phyloP scores from a whole-genome alignment of 805 yeast species.

The Candida oleophila region DNA sequence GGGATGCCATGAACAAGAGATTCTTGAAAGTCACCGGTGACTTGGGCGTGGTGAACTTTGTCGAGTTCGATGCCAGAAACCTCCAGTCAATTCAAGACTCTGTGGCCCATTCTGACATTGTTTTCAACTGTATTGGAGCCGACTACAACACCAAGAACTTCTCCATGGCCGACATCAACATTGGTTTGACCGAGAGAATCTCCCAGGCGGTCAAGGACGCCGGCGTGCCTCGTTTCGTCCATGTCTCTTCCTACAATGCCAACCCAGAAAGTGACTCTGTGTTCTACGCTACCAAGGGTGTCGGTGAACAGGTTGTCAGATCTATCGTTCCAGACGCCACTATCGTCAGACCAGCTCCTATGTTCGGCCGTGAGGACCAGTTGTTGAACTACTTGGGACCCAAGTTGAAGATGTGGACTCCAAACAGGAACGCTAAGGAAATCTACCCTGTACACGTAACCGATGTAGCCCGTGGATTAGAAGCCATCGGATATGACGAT shows the following conservation, averaged over 20 bases:
- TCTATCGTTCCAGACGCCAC: conserved; percentile 73
- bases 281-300: conserved; percentile 77
- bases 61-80: conserved; percentile 82
- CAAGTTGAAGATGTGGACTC: conserved; percentile 59
- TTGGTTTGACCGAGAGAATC: conserved; percentile 75
- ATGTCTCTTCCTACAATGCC: conserved; percentile 80
- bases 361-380: conserved; percentile 73
- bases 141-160: conserved; percentile 78
- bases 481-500: conserved; percentile 78
- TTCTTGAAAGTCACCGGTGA: conserved; percentile 83
- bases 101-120: conserved; percentile 79
- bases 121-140: conserved; percentile 75
- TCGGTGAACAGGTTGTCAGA: conserved; percentile 70
- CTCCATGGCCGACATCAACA: conserved; percentile 78
- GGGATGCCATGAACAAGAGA: conserved; percentile 76
- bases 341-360: conserved; percentile 81
- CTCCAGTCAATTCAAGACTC: conserved; percentile 71
- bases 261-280: conserved; percentile 63
- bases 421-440: conserved; percentile 61
- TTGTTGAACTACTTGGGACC: conserved; percentile 62
- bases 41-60: conserved; percentile 80
- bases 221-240: conserved; percentile 71
- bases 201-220: conserved; percentile 69
- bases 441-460: conserved; percentile 71
- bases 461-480: conserved; percentile 79